Percentiles rank a stretch among this genome's conserved stretches.
These are phyloP conservation scores for Hypoxylon sp. DNA, from an alignment of 2,329 filamentous ascomycete genomes.

Conservation along the genomic window DNA sequence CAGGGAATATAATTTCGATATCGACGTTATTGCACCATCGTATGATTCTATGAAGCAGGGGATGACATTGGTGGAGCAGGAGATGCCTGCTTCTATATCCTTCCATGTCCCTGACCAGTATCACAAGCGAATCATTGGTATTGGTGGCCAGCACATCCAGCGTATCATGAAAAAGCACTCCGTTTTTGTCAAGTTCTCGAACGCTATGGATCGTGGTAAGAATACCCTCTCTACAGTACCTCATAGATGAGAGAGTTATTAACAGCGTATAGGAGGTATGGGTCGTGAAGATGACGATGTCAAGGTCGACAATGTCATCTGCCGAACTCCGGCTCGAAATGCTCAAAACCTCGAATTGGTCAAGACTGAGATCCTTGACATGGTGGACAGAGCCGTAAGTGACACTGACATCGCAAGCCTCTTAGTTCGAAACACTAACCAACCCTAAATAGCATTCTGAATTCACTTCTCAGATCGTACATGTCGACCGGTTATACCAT, in stretches of 20 bases:
- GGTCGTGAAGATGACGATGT: constrained; percentile 97
- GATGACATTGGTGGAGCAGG: constrained; percentile 92
- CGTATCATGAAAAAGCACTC: constrained; percentile 99
- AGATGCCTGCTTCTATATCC: constrained; percentile 99
- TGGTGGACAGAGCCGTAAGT: constrained; percentile 93
- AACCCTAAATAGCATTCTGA: constrained; percentile 81
- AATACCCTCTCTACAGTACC: neutral
- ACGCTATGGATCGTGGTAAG: constrained; percentile 93
- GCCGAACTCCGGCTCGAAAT: constrained; percentile 95
- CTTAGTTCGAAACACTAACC: constrained; percentile 22
- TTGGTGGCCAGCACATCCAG: constrained; percentile 98
- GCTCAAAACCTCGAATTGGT: constrained; percentile 96
- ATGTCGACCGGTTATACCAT: constrained; percentile 94
- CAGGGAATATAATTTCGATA: constrained; percentile 99
- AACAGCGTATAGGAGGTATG: constrained; percentile 69
- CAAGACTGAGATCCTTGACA: constrained; percentile 98
- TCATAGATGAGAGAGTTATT: constrained; percentile 39
- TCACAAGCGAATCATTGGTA: constrained; percentile 98
- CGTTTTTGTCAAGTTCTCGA: constrained; percentile 99
- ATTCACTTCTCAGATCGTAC: constrained; percentile 93
- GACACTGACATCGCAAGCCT: constrained; percentile 1
- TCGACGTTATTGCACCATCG: constrained; percentile 91
- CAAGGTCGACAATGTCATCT: constrained; percentile 99
- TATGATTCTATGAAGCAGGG: constrained; percentile 97
- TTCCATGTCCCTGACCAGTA: constrained; percentile 99